Base-by-base conservation (phyloP, 139 green algal species). In the Ettlia oleoabundans region DNA sequence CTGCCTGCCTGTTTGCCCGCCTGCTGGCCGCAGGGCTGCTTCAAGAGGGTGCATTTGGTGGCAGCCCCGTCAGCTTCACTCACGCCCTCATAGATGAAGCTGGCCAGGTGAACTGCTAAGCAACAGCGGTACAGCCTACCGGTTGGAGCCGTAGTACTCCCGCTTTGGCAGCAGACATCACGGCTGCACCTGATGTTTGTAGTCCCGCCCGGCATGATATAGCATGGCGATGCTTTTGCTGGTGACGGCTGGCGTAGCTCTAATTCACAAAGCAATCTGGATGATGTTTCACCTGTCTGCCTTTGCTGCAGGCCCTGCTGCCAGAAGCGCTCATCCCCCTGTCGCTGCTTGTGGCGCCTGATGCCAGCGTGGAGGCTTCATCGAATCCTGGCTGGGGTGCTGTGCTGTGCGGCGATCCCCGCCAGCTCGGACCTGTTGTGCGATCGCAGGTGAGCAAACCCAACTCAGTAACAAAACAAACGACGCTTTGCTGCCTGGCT, bases 11-110 rank as follows among this genome's bases (percentile, higher is more conserved):
- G n/a, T n/a, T n/a, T n/a, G n/a, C n/a, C n/a, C n/a, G n/a, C n/a
- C n/a, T n/a, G n/a, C n/a, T n/a, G n/a, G n/a, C n/a, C n/a, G n/a
- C n/a, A 82, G 78, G 38, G 43, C 47, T 86, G 61, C 58, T 88
- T 53, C 81, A 72, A 37, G 83, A 80, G 71, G 82, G 64, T 0
- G 9, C 41, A 15, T 76, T 62, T 42, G 42, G 41, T 6, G 47
- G 69, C 37, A 51, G 5, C 6, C 33, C n/a, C 53, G 61, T 42
- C 71, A 70, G 55, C 53, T 96, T 93, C 82, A 87, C 68, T 4
- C 87, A 95, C 52, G 89, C 95, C 2, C 74, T 94, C 42, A 88
- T 96, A 51, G 92, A 95, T 76, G 91, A 94, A 69, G 89, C 90
- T 22, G 92, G 89, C 0, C 72, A 79, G 72, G 72, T 64, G 42